Base-by-base conservation (phyloP, 371 early-diverging fungal species). In the Mortierella sp. region DNA sequence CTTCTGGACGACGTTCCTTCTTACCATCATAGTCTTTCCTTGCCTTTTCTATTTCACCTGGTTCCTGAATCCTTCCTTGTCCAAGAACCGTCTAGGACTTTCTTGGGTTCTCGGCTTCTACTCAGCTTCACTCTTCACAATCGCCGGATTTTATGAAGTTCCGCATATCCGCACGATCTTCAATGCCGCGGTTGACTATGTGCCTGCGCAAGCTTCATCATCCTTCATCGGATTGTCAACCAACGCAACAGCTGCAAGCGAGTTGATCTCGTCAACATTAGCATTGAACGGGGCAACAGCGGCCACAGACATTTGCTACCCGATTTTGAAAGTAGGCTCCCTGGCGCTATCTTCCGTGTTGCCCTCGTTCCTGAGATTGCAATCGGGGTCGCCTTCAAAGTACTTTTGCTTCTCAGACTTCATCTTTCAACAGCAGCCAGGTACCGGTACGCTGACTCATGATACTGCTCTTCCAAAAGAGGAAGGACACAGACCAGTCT, bases 81-180 rank as follows among this genome's bases (percentile, higher is more conserved):
- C 62, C 56, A 76, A 61, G 17, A 76, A 76, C 51, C 51, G 78
- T 4, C 46, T 70, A 46, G 78, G 78, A 5, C 62, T 76, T 30
- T 76, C 78, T 9, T 76, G 78, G 78, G 66, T 65, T 21, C 32
- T 70, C 28, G 66, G 78, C 0, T 70, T 76, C n/a, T 76, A 61
- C 51, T 76, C 78, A 4, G 78, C 78, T 0, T 41, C 41, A 6
- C 37, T 76, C 19, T 70, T 76, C 21, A 70, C 78, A 14, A 32
- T 76, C 12, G 65, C 62, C 5, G 78, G 58, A 7, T 28, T 76
- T 8, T 76, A 76, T 46, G 78, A 76, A 50, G 62, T 65, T 1
- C 78, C 78, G 3, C 64, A 76, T 50, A 26, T 70, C 31, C 50
- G 70, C 37, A 76, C 70, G 12, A 49, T 65, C 28, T 76, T 69